Evolutionary conservation across 768 basidiomycete genomes (phyloP), one percentile per base, ranked within the genome.

Genomic region (Naganishia vishniacii): DNA sequence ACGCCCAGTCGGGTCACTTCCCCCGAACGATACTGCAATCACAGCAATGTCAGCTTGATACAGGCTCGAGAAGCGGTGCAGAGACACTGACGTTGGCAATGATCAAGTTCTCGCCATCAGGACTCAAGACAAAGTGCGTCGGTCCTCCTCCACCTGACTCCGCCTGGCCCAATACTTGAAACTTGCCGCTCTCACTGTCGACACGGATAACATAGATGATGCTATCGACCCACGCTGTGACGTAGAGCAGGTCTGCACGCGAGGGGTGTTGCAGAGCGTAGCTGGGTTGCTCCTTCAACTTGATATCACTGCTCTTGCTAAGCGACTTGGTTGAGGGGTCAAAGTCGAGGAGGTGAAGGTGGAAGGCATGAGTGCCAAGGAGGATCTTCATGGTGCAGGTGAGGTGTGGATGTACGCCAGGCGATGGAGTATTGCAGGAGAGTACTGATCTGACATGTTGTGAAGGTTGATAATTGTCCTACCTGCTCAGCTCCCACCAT

Each of bases 291-390:
- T 62, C 46, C 2, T 29, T 37, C 9, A 62, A 47, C 34, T 62
- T 34, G 34, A 62, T 34, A 7, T 47, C 29, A 44, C 29, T 48
- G 20, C 48, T 37, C 26, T 48, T 42, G 9, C 7, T 47, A 11
- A 62, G 25, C 9, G 34, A 37, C 9, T 18, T 13, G 2, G 34
- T 40, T 20, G 53, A 23, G 9, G 53, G 53, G 23, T 47, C 46
- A 26, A 62, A 48, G 26, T 47, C 46, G 25, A 62, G 46, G 8
- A 62, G 61, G 37, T 62, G 61, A 7, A 62, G 46, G 34, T 62
- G 61, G n/a, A 41, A 41, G 20, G 20, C 61, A 44, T 62, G 61
- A 2, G 61, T 48, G 16, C 46, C 46, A 23, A 62, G 29, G 25
- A 62, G 61, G 47, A 62, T 18, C 18, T 40, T 56, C 53, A 56